These are phyloP conservation scores for Lumnitzera littorea DNA, from an alignment of 345 rosid genomes.

Conservation along the genomic window DNA sequence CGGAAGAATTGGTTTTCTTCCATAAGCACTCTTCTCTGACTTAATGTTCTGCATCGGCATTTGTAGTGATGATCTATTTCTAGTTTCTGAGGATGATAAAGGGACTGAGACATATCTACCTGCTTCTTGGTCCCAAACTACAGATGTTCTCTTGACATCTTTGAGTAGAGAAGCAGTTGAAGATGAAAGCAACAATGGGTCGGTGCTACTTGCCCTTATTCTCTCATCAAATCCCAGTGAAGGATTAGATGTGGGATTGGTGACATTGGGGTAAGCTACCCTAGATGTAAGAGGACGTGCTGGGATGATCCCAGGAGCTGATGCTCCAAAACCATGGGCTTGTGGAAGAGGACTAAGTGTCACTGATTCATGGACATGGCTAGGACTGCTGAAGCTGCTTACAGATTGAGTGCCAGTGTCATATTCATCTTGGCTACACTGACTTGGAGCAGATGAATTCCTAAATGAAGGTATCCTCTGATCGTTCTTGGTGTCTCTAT, in stretches of 20 bases:
- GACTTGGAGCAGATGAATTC: slow-evolving; percentile 77
- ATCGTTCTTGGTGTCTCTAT: slow-evolving; percentile 60
- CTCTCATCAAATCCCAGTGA: slow-evolving; percentile 48
- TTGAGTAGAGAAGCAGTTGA: slow-evolving; percentile 78
- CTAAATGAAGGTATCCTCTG: slow-evolving; percentile 34
- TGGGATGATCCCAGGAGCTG: slow-evolving; percentile 30
- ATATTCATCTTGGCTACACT: slow-evolving; percentile 82
- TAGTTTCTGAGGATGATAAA: slow-evolving; percentile 56
- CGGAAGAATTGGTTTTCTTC: slow-evolving; percentile 30
- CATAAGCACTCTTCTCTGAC: slow-evolving; percentile 33
- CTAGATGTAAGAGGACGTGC: slow-evolving; percentile 36
- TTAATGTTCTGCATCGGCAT: slow-evolving; percentile 30
- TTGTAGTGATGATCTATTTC: slow-evolving; percentile 41
- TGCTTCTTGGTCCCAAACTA: slow-evolving; percentile 91
- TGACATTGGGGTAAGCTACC: slow-evolving; percentile 26
- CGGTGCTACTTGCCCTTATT: slow-evolving; percentile 41
- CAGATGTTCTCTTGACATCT: slow-evolving; percentile 86
- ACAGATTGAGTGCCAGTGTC: slow-evolving; percentile 77
- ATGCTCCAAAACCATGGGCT: slow-evolving; percentile 33
- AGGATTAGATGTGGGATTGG: slow-evolving; percentile 18
- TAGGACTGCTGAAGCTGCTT: slow-evolving; percentile 93
- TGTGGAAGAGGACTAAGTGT: slow-evolving; percentile 86
- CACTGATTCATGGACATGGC: slow-evolving; percentile 69
- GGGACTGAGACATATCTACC: slow-evolving; percentile 88
- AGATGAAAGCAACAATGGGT: slow-evolving; percentile 57